Evolutionary conservation across 2,329 filamentous ascomycete species (phyloP).

Genomic region (Ophiobolus disseminans): DNA sequence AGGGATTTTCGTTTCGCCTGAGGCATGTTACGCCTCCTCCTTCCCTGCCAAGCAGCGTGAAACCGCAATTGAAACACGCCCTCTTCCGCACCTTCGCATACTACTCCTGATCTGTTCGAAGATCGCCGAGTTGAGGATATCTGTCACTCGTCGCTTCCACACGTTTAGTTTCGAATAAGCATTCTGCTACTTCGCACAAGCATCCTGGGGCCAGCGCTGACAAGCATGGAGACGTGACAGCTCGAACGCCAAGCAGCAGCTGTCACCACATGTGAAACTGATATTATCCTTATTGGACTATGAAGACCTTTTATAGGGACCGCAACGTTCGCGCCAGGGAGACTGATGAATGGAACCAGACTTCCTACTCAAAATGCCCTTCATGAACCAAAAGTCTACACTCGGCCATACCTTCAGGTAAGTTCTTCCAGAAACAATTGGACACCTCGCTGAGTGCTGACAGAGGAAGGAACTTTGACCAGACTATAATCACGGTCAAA

Average conservation of each 20-base stretch:
- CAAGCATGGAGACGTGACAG: constrained; percentile 19
- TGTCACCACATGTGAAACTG: constrained; percentile 30
- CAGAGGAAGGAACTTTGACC: constrained; percentile 42
- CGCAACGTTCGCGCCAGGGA: constrained; percentile 6
- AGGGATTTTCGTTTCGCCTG: constrained; percentile 6
- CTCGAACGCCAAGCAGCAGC: constrained; percentile 32
- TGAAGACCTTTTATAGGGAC: constrained; percentile 14
- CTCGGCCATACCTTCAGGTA: constrained; percentile 47
- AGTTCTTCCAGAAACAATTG: not conserved
- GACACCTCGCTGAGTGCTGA: constrained; percentile 17
- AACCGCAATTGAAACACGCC: constrained; percentile 24
- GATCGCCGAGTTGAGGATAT: constrained; percentile 15
- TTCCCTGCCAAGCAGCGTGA: constrained; percentile 24
- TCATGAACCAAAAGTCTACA: constrained; percentile 42
- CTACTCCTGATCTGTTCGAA: constrained; percentile 13
- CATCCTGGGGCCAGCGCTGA: constrained; percentile 11
- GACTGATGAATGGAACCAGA: constrained; percentile 41
- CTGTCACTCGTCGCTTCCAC: constrained; percentile 6
- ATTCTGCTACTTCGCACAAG: constrained; percentile 7
- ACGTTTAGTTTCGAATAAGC: constrained; percentile 25
- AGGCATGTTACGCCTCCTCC: constrained; percentile 19
- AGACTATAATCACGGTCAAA: constrained; percentile 46
- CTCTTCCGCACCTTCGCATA: constrained; percentile 11
- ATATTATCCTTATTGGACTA: constrained; percentile 8
- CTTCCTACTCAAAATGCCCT: constrained; percentile 47